Conservation (phyloP, 1,284 basidiomycete species). For the Kalmanozyma brasiliensis region DNA sequence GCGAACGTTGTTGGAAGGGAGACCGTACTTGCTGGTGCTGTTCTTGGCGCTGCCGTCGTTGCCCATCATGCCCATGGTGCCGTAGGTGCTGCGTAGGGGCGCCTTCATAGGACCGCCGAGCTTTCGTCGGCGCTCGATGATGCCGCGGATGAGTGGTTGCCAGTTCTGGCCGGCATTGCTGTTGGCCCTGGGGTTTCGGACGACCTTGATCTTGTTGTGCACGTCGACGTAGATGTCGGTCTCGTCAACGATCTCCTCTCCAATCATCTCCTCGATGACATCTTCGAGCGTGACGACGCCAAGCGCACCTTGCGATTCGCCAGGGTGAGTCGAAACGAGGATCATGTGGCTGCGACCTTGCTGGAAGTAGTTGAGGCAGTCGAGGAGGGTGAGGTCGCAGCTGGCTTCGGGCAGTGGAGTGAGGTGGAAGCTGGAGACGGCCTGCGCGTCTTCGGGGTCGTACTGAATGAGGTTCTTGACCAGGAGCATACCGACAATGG, state of each 20-base stretch:
- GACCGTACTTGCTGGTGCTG: conserved; percentile 39
- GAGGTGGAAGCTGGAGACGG: conserved; percentile 73
- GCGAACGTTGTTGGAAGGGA: conserved; percentile 25
- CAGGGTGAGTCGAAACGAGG: conserved; percentile 84
- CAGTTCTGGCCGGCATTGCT: conserved; percentile 48
- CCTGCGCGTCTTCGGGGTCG: conserved; percentile 82
- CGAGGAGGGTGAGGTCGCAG: conserved; percentile 78
- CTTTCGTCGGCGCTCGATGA: conserved; percentile 65
- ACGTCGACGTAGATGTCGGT: conserved; percentile 67
- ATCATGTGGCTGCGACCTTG: conserved; percentile 93
- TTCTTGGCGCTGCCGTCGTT: conserved; percentile 12
- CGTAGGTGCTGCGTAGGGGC: conserved; percentile 58
- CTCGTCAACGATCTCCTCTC: conserved; percentile 66
- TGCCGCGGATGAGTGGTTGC: conserved; percentile 65
- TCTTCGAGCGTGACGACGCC: conserved; percentile 71
- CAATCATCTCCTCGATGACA: conserved; percentile 74
- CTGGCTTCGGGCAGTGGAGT: conserved; percentile 87
- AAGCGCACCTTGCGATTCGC: conserved; percentile 78
- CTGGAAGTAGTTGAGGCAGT: conserved; percentile 74
- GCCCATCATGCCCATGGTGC: conserved; percentile 44
- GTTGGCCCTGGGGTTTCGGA: conserved; percentile 36
- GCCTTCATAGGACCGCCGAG: conserved; percentile 53
- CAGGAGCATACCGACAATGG: conserved; percentile 87
- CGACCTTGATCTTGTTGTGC: conserved; percentile 62
- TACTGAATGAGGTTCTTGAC: conserved; percentile 82